A percentile compares a stretch with the other conserved stretches of the same genome.
Evolutionary conservation across 1,284 basidiomycete species (phyloP).

Genomic region (Trichosporon sp.): DNA sequence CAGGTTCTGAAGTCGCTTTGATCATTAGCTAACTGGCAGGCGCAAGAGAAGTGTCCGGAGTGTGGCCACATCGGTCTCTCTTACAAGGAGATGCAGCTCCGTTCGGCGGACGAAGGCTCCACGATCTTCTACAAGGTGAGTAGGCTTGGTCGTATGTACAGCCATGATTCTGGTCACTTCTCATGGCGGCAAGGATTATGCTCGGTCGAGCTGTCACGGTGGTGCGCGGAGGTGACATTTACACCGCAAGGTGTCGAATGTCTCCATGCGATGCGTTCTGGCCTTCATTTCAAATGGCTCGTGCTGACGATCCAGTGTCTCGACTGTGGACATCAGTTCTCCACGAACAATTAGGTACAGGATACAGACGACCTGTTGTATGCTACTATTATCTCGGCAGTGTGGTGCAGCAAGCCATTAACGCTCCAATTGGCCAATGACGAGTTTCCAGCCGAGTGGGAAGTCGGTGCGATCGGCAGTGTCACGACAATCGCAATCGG

Average conservation of each 20-base stretch:
- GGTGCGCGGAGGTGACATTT: not conserved
- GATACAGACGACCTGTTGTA: conserved; percentile 23
- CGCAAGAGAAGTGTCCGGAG: conserved; percentile 87
- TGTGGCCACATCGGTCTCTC: conserved; percentile 72
- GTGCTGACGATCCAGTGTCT: conserved; percentile 46
- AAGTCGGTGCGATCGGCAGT: not conserved
- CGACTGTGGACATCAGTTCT: conserved; percentile 57
- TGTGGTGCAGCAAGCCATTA: too few relatives aligned
- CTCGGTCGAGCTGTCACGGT: not conserved
- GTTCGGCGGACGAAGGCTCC: conserved; percentile 87
- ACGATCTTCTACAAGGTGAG: conserved; percentile 65
- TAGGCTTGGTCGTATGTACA: not conserved
- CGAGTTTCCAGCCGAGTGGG: too few relatives aligned
- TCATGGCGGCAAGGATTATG: too few relatives aligned
- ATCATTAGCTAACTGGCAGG: conserved; percentile 60
- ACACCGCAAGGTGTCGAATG: not conserved
- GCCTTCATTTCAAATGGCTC: too few relatives aligned
- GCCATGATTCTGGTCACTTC: too few relatives aligned
- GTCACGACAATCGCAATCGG: not conserved
- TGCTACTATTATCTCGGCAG: conserved; percentile 11
- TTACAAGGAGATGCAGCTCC: conserved; percentile 63
- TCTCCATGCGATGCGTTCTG: not conserved
- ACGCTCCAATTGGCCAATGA: too few relatives aligned
- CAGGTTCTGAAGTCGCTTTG: too few relatives aligned
- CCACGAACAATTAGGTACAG: conserved; percentile 54